Conservation (phyloP, 164 flowering plant species). For the Chimonanthus salicifolius region DNA sequence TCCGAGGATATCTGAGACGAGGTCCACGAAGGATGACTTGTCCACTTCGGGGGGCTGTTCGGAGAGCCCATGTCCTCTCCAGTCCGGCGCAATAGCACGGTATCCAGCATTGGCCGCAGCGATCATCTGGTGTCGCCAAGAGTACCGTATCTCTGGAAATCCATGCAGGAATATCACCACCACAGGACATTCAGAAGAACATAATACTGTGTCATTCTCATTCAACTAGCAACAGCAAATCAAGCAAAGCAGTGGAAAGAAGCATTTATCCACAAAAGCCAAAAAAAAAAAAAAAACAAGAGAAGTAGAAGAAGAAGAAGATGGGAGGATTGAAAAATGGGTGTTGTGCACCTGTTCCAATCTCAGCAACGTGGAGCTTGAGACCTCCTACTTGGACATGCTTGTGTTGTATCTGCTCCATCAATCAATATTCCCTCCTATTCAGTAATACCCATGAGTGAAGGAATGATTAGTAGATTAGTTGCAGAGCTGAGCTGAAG, state of each 20-base stretch:
- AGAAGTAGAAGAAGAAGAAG: background rate
- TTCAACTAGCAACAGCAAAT: background rate
- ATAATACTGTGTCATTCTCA: background rate
- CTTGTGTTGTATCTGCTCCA: slow-evolving; percentile 29
- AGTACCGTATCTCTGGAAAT: slow-evolving; percentile 46
- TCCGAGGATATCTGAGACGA: slow-evolving; percentile 20
- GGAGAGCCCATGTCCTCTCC: slow-evolving; percentile 55
- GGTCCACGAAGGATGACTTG: slow-evolving; percentile 31
- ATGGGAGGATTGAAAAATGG: background rate
- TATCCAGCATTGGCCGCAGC: slow-evolving; percentile 40
- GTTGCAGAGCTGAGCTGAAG: too few relatives aligned
- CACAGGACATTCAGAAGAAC: slow-evolving; percentile 9
- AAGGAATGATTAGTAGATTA: too few relatives aligned
- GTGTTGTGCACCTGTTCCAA: slow-evolving; percentile 24
- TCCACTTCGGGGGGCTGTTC: slow-evolving; percentile 38
- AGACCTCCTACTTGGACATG: slow-evolving; percentile 34
- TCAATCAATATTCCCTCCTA: background rate
- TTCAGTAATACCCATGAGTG: too few relatives aligned
- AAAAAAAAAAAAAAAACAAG: background rate
- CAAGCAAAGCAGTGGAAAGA: background rate
- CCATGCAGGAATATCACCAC: slow-evolving; percentile 30
- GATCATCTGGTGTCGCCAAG: slow-evolving; percentile 64
- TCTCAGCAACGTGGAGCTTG: slow-evolving; percentile 46
- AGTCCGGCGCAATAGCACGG: slow-evolving; percentile 47
- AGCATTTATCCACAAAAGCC: background rate